Evolutionary conservation across 306 rosid genomes (phyloP).

Genomic region (Citrullus colocynthis): DNA sequence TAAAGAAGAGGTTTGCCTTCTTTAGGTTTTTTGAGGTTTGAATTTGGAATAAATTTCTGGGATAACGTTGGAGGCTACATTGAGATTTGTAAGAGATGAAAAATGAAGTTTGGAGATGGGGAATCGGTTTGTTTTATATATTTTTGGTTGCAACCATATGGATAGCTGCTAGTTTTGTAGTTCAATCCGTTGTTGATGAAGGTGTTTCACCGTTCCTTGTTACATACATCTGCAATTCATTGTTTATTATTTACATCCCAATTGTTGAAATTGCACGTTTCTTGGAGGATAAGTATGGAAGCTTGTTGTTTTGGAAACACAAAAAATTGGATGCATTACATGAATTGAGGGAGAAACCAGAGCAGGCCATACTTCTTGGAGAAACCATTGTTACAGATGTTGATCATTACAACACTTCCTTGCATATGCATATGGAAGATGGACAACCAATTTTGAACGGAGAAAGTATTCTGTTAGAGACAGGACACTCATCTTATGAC

Average conservation of each 20-base stretch:
- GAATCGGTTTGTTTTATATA: slow-evolving; percentile 60
- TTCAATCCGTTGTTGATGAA: slow-evolving; percentile 86
- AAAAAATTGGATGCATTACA: slow-evolving; percentile 16
- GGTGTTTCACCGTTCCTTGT: slow-evolving; percentile 88
- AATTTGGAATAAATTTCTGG: background rate
- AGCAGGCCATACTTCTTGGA: slow-evolving; percentile 53
- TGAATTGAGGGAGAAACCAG: slow-evolving; percentile 43
- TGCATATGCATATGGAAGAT: slow-evolving; percentile 27
- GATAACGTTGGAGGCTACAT: background rate
- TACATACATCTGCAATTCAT: slow-evolving; percentile 86
- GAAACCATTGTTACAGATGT: slow-evolving; percentile 14
- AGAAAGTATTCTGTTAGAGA: slow-evolving; percentile 11
- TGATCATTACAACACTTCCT: slow-evolving; percentile 10
- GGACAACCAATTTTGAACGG: slow-evolving; percentile 13
- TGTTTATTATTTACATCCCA: slow-evolving; percentile 81
- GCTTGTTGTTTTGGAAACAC: slow-evolving; percentile 46
- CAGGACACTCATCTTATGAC: slow-evolving; percentile 4
- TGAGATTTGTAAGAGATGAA: slow-evolving; percentile 18
- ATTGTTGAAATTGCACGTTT: slow-evolving; percentile 62
- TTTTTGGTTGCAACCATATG: slow-evolving; percentile 78
- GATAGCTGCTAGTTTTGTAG: slow-evolving; percentile 99
- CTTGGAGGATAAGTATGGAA: slow-evolving; percentile 51
- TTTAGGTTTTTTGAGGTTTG: background rate
- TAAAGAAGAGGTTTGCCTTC: background rate
- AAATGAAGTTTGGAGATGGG: slow-evolving; percentile 66